Evolutionary conservation across 305 asterid species (phyloP).

Genomic region (Ilex paraguariensis): DNA sequence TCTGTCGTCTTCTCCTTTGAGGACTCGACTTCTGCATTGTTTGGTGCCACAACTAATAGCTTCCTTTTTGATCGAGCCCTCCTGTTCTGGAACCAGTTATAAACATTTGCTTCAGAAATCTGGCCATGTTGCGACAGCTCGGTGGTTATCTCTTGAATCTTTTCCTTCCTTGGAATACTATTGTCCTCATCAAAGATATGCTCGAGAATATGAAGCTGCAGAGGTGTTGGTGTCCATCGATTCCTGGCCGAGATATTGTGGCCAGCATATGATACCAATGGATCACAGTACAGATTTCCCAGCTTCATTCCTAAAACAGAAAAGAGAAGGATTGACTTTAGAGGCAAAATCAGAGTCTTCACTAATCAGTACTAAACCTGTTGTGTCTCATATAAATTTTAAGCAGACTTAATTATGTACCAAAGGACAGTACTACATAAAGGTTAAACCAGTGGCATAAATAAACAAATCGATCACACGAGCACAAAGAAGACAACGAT

Average conservation of each 20-base stretch:
- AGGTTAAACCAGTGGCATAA: too few species aligned
- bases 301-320: conserved; percentile 53
- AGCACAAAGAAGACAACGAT: too few species aligned
- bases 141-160: conserved; percentile 78
- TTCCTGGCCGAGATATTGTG: conserved; percentile 89
- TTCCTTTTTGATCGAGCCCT: conserved; percentile 97
- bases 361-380: too few species aligned
- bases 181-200: conserved; percentile 85
- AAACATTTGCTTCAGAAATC: conserved; percentile 91
- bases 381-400: too few species aligned
- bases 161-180: conserved; percentile 92
- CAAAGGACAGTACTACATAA: too few species aligned
- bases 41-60: conserved; percentile 57
- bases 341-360: too few species aligned
- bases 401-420: too few species aligned
- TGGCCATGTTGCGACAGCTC: conserved; percentile 92
- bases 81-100: conserved; percentile 96
- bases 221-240: conserved; percentile 94
- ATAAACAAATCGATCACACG: too few species aligned
- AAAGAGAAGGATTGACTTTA: too few species aligned
- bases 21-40: conserved; percentile 64
- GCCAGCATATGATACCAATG: conserved; percentile 56
- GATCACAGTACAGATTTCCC: conserved; percentile 80
- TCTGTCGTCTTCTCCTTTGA: conserved; percentile 65
- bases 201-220: conserved; percentile 91